A percentile compares a stretch with the other conserved stretches of the same genome.
phyloP scores from a whole-genome alignment of 2,329 filamentous ascomycete species.

The Neonectria ditissima region DNA sequence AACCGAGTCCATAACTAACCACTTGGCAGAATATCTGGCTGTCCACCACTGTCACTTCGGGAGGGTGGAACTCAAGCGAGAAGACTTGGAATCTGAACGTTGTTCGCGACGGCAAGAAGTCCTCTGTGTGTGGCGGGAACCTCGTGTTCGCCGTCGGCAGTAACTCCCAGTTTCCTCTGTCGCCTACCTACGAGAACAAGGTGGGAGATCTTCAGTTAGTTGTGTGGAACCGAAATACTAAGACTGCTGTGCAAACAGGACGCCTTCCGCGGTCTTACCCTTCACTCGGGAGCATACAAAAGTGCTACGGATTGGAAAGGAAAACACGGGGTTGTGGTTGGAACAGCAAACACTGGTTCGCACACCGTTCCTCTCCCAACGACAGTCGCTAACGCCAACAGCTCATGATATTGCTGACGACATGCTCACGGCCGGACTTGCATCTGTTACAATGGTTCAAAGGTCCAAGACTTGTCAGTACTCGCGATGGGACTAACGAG shows the following conservation, averaged over 20 bases:
- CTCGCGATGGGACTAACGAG: too few species aligned
- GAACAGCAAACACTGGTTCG: background rate
- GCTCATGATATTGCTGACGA: background rate
- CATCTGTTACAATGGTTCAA: background rate
- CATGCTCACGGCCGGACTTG: background rate
- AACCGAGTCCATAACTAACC: background rate
- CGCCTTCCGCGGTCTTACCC: background rate
- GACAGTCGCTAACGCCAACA: background rate
- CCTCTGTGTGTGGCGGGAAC: background rate
- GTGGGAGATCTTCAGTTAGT: background rate
- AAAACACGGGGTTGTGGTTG: background rate
- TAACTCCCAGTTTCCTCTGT: background rate
- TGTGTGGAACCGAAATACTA: too few species aligned
- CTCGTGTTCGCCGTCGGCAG: background rate
- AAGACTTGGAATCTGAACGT: background rate
- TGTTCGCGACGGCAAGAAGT: background rate
- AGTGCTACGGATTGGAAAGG: background rate
- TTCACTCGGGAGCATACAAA: background rate
- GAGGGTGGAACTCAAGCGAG: background rate
- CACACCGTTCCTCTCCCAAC: background rate
- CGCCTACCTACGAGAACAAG: background rate
- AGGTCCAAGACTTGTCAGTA: background rate
- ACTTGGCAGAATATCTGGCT: background rate
- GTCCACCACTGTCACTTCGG: background rate
- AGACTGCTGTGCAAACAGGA: background rate